A percentile compares a stretch with the other conserved stretches of the same genome.
These are phyloP conservation scores for Singerocomus inundabilis DNA, from an alignment of 1,284 basidiomycete genomes.

Conservation along the genomic window DNA sequence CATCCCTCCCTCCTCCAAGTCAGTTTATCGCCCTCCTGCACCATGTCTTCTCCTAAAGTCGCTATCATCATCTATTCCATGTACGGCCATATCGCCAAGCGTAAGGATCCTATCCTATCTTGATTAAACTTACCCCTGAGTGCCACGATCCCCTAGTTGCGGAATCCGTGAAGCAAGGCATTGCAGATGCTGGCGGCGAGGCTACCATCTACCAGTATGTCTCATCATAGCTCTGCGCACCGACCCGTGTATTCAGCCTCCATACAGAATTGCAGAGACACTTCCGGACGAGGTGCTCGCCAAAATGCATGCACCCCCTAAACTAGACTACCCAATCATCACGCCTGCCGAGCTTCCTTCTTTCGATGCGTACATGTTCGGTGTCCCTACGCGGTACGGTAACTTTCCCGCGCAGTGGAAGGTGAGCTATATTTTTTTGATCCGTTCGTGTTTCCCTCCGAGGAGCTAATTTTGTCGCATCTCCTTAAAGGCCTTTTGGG, in stretches of 20 bases:
- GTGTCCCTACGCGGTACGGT: slow-evolving; percentile 50
- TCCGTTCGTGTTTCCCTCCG: not conserved
- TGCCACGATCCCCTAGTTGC: slow-evolving; percentile 38
- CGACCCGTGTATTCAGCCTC: not conserved
- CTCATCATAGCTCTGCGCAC: not conserved
- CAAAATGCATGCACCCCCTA: slow-evolving; percentile 54
- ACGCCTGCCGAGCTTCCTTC: slow-evolving; percentile 43
- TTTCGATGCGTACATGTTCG: slow-evolving; percentile 39
- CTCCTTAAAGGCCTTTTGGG: slow-evolving; percentile 42
- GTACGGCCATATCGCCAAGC: slow-evolving; percentile 47
- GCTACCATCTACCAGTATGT: slow-evolving; percentile 44
- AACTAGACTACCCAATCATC: slow-evolving; percentile 47
- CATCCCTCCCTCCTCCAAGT: slow-evolving; percentile 14
- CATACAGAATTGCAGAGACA: slow-evolving; percentile 51
- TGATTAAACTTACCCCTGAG: not conserved
- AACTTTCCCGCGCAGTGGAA: slow-evolving; percentile 39
- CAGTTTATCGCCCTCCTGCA: not conserved
- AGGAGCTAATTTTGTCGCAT: slow-evolving; percentile 5
- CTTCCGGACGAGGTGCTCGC: slow-evolving; percentile 50
- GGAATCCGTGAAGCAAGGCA: slow-evolving; percentile 49
- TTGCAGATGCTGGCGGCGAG: slow-evolving; percentile 46
- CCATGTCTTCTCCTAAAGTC: slow-evolving; percentile 35
- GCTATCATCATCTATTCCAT: slow-evolving; percentile 51
- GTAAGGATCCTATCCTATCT: slow-evolving; percentile 23
- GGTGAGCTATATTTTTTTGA: slow-evolving; percentile 23